A percentile compares a stretch with the other conserved stretches of the same genome.
phyloP scores from a whole-genome alignment of 768 basidiomycete species.

The Pisolithus albus region DNA sequence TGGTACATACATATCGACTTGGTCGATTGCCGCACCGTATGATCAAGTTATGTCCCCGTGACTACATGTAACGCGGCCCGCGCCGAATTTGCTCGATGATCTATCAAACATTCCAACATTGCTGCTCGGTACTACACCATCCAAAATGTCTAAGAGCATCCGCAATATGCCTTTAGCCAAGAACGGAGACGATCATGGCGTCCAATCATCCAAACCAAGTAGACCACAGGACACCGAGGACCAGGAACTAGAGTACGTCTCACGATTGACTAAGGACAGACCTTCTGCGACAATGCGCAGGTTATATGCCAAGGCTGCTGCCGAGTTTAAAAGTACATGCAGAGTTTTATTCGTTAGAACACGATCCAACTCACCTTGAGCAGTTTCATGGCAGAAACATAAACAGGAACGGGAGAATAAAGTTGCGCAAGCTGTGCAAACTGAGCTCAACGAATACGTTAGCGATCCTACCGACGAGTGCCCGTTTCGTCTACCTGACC shows the following conservation, averaged over 20 bases:
- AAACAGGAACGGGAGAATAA: constrained; percentile 18
- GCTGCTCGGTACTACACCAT: background rate
- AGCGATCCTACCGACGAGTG: background rate
- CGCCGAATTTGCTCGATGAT: too few relatives aligned
- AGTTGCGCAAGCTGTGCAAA: constrained; percentile 15
- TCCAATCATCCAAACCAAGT: constrained; percentile 12
- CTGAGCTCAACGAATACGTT: constrained; percentile 24
- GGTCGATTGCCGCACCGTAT: too few relatives aligned
- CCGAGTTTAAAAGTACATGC: constrained; percentile 26
- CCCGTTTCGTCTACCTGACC: background rate
- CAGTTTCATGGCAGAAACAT: constrained; percentile 30
- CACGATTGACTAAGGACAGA: background rate
- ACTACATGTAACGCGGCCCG: too few relatives aligned
- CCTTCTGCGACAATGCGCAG: constrained; percentile 5
- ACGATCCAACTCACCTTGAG: background rate
- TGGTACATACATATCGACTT: too few relatives aligned
- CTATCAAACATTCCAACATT: too few relatives aligned
- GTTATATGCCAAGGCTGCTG: constrained; percentile 24
- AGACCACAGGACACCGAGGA: constrained; percentile 20
- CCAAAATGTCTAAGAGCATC: constrained; percentile 12
- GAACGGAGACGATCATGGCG: constrained; percentile 10
- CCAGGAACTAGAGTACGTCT: constrained; percentile 19
- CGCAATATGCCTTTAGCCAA: constrained; percentile 6
- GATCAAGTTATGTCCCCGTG: too few relatives aligned
- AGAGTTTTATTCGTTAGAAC: background rate